Base-by-base conservation (phyloP, 1,139 yeast genomes). In the Insectozyma bohioensis region DNA sequence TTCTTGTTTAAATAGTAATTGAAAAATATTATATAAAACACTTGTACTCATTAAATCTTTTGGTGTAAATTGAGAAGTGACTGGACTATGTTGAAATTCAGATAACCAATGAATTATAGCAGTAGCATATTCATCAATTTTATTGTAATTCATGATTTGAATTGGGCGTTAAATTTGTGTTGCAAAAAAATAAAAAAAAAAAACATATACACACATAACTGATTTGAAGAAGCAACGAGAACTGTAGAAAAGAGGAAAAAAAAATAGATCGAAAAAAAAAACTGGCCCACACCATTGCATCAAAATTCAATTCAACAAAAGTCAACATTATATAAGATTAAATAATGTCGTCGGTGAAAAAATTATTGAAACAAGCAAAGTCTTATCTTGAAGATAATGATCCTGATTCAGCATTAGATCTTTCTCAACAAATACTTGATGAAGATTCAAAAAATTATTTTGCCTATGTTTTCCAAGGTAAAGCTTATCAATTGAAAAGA, bases 391-490 rank as follows among this genome's bases (percentile, higher is more conserved):
- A 72, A 24, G 60, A 62, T 10, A 72, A 69, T 17, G 84, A 83
- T 43, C 77, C 78, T 6, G 82, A 75, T 27, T 63, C 69, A 19
- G 85, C 83, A 5, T 55, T 80, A 21, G 75, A 72, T 28, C 52
- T 67, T 35, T 72, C 75, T 9, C 58, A 69, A 16, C 73, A 75
- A 33, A 80, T 75, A 2, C 54, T 84, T 12, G 67, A 64, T 7
- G 46, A 60, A 4, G 95, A 87, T 39, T 61, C 71, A 3, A 45
- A 66, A 6, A 77, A 76, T 51, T 85, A 80, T 57, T 75, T 72
- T 52, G 95, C 88, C 20, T 67, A 67, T 45, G 72, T 84, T 4
- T 79, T 80, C 47, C 56, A 67, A 34, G 94, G 86, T 3, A 80
- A 80, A 47, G 72, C 82, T 1, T 60, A 67, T 36, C 78, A 74